These are phyloP conservation scores for Aspergillus aculeatus DNA, from an alignment of 2,329 filamentous ascomycete genomes.

Conservation along the genomic window DNA sequence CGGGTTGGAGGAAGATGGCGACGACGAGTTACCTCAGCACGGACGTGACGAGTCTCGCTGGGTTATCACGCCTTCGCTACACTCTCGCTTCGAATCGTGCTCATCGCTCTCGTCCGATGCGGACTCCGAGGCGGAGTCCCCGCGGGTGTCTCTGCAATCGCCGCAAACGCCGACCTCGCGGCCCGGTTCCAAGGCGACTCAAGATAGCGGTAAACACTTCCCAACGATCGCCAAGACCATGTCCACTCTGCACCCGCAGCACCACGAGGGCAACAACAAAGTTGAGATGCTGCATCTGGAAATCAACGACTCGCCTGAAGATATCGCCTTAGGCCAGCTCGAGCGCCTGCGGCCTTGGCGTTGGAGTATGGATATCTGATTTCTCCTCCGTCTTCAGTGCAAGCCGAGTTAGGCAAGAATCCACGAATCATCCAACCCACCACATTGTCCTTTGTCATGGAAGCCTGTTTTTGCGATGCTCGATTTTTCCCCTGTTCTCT, in stretches of 20 bases:
- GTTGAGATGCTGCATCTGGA: constrained; percentile 38
- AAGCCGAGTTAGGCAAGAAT: background rate
- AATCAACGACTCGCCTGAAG: constrained; percentile 34
- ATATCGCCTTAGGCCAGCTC: constrained; percentile 33
- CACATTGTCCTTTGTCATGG: constrained; percentile 4
- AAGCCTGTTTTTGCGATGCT: background rate
- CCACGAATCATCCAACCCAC: background rate
- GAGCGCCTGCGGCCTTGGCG: constrained; percentile 39
- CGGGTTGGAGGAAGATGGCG: background rate
- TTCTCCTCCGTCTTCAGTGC: background rate
- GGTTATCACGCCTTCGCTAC: constrained; percentile 21
- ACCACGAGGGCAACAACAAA: constrained; percentile 29
- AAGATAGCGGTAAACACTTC: constrained; percentile 30
- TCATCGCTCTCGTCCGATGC: constrained; percentile 29
- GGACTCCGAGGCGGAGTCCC: constrained; percentile 29
- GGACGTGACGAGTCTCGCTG: constrained; percentile 23
- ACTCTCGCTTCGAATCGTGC: constrained; percentile 33
- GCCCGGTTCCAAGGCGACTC: constrained; percentile 36
- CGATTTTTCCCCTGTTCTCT: constrained; percentile 2
- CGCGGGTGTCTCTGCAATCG: constrained; percentile 29
- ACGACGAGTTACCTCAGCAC: constrained; percentile 15
- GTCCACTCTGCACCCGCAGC: constrained; percentile 27
- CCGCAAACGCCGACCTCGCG: constrained; percentile 39
- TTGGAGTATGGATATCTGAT: constrained; percentile 48
- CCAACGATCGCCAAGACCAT: constrained; percentile 34